Percentiles rank a stretch among this genome's conserved stretches.
Evolutionary conservation across 2,329 filamentous ascomycete species (phyloP).

Genomic region (Trichophyton rubrum): DNA sequence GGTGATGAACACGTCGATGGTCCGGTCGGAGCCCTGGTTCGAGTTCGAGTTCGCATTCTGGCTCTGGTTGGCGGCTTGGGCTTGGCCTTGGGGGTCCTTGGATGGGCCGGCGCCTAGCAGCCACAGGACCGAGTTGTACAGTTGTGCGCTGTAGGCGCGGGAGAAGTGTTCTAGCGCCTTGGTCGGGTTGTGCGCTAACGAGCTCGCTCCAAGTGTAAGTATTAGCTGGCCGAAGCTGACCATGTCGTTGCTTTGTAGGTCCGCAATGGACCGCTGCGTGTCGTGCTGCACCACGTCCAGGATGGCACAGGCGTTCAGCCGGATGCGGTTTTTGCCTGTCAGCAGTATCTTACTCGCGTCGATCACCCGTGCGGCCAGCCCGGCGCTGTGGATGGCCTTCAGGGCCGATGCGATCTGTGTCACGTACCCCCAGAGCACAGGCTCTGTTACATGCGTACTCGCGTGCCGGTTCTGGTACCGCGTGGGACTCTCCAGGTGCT

Average conservation of each 20-base stretch:
- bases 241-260: constrained; percentile 81
- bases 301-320: constrained; percentile 76
- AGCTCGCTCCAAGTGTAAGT: constrained; percentile 66
- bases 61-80: too few species aligned
- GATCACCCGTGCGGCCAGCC: constrained; percentile 73
- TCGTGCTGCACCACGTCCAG: constrained; percentile 83
- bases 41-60: too few species aligned
- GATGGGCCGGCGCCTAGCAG: constrained; percentile 54
- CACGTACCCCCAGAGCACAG: constrained; percentile 79
- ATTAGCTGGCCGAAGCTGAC: constrained; percentile 72
- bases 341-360: constrained; percentile 80
- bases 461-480: constrained; percentile 33
- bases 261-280: constrained; percentile 50
- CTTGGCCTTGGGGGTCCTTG: constrained; percentile 24
- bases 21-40: constrained; percentile 31
- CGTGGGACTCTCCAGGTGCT: constrained; percentile 43
- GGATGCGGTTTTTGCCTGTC: constrained; percentile 79
- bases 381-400: constrained; percentile 68
- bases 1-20: constrained; percentile 63
- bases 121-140: constrained; percentile 72
- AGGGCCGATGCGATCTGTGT: constrained; percentile 82
- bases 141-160: constrained; percentile 61
- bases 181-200: constrained; percentile 48
- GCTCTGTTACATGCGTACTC: constrained; percentile 50
- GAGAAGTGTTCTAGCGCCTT: constrained; percentile 64